phyloP scores from a whole-genome alignment of 1,284 basidiomycete species.

The Chiua sp. region DNA sequence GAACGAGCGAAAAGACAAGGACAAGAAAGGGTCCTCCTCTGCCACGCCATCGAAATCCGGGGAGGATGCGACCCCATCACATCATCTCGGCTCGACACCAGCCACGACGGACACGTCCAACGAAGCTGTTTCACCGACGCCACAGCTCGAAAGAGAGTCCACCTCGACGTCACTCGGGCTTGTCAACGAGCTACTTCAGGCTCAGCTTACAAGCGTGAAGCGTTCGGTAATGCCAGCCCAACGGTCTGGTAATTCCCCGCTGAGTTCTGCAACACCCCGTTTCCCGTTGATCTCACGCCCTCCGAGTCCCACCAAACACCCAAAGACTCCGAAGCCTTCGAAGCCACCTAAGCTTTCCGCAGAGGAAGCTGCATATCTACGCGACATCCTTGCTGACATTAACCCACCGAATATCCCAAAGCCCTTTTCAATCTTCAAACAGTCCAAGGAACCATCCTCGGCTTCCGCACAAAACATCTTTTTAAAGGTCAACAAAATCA shows the following conservation, averaged over 20 bases:
- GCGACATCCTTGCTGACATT: conserved; percentile 68
- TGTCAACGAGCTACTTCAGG: conserved; percentile 35
- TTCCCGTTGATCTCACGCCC: conserved; percentile 29
- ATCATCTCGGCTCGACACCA: neutral
- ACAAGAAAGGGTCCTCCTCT: conserved; percentile 18
- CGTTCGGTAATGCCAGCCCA: conserved; percentile 29
- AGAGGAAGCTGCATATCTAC: conserved; percentile 66
- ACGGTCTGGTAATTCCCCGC: conserved; percentile 21
- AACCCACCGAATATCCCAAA: conserved; percentile 38
- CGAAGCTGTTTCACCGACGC: neutral
- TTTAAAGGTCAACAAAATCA: conserved; percentile 34
- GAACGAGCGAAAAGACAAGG: conserved; percentile 38
- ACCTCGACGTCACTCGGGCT: conserved; percentile 27
- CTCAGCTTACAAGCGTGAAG: conserved; percentile 32
- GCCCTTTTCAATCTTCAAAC: conserved; percentile 53
- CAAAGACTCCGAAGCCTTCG: conserved; percentile 44
- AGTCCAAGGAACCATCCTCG: conserved; percentile 31
- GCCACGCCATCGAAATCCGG: neutral
- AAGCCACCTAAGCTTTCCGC: conserved; percentile 57
- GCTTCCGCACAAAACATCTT: conserved; percentile 27
- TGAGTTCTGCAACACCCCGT: conserved; percentile 21
- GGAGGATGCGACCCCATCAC: conserved; percentile 16
- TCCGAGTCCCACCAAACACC: conserved; percentile 25
- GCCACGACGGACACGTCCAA: conserved; percentile 4
- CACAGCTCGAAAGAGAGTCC: conserved; percentile 22